Percentiles rank a stretch among this genome's conserved stretches.
phyloP scores from a whole-genome alignment of 2,329 filamentous ascomycete species.

The Fusarium temperatum region DNA sequence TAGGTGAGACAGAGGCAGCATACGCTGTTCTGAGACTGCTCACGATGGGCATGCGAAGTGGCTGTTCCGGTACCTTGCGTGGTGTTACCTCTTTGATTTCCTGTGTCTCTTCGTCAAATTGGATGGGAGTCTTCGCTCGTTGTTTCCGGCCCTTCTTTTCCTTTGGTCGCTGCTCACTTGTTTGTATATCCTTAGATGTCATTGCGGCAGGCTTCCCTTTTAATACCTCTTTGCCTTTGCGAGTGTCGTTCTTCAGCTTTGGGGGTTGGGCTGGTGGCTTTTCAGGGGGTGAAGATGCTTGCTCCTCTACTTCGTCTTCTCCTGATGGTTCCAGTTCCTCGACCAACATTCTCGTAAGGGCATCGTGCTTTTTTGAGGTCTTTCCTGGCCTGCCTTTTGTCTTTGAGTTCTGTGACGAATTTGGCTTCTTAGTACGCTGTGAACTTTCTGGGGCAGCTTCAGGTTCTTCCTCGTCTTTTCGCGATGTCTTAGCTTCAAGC shows the following conservation, averaged over 20 bases:
- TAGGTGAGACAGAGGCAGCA: conserved; percentile 26
- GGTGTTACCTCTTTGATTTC: conserved; percentile 30
- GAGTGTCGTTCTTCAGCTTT: not conserved
- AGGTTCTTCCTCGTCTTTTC: not conserved
- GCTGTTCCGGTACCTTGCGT: not conserved
- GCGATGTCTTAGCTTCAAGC: not conserved
- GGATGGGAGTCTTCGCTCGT: conserved; percentile 46
- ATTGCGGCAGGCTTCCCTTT: not conserved
- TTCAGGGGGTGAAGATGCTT: not conserved
- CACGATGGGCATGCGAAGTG: conserved; percentile 19
- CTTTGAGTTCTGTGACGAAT: not conserved
- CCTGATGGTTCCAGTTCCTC: not conserved
- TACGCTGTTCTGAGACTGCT: conserved; percentile 21
- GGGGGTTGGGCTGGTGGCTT: not conserved
- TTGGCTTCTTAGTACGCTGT: not conserved
- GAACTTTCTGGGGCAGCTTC: not conserved
- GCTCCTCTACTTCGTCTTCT: not conserved
- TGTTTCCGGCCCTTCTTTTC: conserved; percentile 45
- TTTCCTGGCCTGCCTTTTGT: not conserved
- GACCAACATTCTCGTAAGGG: not conserved
- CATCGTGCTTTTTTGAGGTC: not conserved
- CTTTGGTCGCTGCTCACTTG: not conserved
- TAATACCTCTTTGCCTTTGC: not conserved
- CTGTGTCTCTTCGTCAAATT: conserved; percentile 46
- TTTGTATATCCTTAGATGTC: not conserved